Percentiles rank a stretch among this genome's conserved stretches.
These are phyloP conservation scores for Raphanus sativus DNA, from an alignment of 345 rosid genomes.

Conservation along the genomic window DNA sequence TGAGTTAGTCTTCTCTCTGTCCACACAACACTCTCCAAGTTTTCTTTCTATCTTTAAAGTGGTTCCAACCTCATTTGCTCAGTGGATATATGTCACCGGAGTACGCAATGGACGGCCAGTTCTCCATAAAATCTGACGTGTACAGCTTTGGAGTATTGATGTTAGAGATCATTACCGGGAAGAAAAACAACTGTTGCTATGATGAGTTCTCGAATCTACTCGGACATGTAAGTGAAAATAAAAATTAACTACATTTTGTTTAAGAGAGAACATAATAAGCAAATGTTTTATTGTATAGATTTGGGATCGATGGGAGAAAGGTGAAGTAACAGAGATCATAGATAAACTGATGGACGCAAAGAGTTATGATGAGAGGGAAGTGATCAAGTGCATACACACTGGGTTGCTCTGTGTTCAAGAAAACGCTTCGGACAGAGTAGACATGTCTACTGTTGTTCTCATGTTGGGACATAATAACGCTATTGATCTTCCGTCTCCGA, in stretches of 20 bases:
- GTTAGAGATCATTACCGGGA: conserved; percentile 58
- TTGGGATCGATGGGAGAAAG: conserved; percentile 58
- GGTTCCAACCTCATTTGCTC: not conserved
- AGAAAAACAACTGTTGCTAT: conserved; percentile 37
- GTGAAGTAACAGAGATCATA: conserved; percentile 34
- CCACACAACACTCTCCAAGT: not conserved
- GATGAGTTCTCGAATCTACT: conserved; percentile 43
- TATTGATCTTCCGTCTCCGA: conserved; percentile 46
- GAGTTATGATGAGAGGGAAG: conserved; percentile 36
- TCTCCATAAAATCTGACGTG: conserved; percentile 69
- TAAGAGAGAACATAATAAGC: not conserved
- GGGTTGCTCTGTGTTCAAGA: conserved; percentile 61
- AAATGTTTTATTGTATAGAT: conserved; percentile 42
- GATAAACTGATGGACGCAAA: conserved; percentile 36
- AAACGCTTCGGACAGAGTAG: conserved; percentile 51
- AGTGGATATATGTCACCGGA: conserved; percentile 89
- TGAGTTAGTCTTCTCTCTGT: conserved; percentile 30
- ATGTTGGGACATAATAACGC: conserved; percentile 49
- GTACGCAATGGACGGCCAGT: conserved; percentile 63
- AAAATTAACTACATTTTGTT: too few species aligned
- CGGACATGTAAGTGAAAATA: conserved; percentile 50
- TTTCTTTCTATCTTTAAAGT: not conserved
- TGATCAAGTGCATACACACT: conserved; percentile 44
- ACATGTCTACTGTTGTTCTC: conserved; percentile 51
- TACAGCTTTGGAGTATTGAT: conserved; percentile 66